Percentiles rank a stretch among this genome's conserved stretches.
phyloP scores from a whole-genome alignment of 306 rosid genomes.

The Cyamopsis tetragonoloba region DNA sequence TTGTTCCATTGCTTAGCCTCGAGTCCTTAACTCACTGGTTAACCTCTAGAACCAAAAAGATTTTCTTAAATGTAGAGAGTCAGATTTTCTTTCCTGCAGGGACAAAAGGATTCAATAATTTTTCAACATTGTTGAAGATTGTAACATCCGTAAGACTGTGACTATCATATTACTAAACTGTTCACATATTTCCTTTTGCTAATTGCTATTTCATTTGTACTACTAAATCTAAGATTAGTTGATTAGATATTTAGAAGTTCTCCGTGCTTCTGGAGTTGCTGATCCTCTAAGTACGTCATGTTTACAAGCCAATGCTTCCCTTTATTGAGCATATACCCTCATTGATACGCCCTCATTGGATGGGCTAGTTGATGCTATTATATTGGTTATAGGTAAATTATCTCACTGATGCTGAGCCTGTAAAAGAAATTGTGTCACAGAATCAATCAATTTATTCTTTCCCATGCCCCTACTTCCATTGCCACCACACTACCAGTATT shows the following conservation, averaged over 20 bases:
- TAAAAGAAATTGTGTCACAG: not conserved
- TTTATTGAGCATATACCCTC: not conserved
- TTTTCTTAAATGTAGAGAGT: not conserved
- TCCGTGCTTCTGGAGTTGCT: not conserved
- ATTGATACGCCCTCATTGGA: not conserved
- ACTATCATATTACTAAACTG: not conserved
- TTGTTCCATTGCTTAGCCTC: constrained; percentile 1
- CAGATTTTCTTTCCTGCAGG: not conserved
- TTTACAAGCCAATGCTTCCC: not conserved
- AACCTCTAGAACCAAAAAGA: not conserved
- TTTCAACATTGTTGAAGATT: not conserved
- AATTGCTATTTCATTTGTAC: not conserved
- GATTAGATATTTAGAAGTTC: not conserved
- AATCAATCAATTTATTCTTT: not conserved
- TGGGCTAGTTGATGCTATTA: not conserved
- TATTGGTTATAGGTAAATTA: not conserved
- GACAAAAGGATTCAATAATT: not conserved
- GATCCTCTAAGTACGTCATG: not conserved
- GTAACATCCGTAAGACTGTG: no score
- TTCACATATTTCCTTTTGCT: not conserved
- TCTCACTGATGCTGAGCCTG: not conserved
- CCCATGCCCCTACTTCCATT: not conserved
- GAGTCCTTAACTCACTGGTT: not conserved
- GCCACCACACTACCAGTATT: not conserved
- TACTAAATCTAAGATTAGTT: not conserved